Percentiles rank a stretch among this genome's conserved stretches.
These are phyloP conservation scores for Paramecium pentaurelia DNA, from an alignment of 73 alveolate species.

Conservation along the genomic window DNA sequence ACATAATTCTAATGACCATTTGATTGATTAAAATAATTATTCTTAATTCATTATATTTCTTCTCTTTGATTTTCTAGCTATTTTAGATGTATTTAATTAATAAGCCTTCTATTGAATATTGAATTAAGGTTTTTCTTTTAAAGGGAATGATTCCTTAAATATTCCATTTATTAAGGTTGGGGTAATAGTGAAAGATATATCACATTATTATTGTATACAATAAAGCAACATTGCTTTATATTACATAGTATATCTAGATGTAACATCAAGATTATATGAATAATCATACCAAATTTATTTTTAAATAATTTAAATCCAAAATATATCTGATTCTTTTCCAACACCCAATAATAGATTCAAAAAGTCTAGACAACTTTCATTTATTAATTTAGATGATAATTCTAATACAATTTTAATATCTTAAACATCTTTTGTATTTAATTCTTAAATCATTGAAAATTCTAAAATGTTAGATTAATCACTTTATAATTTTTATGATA, in stretches of 20 bases:
- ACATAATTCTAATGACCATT: not conserved
- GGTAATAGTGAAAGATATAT: not conserved
- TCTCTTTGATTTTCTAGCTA: not conserved
- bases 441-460: not conserved
- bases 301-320: constrained; percentile 6
- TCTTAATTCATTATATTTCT: not conserved
- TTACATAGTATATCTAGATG: not conserved
- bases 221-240: not conserved
- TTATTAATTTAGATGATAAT: not conserved
- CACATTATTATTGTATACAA: not conserved
- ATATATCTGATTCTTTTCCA: constrained; percentile 6
- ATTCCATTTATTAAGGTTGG: not conserved
- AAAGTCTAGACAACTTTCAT: not conserved
- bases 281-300: constrained; percentile 29
- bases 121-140: not conserved
- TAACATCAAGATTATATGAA: not conserved
- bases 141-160: not conserved
- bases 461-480: not conserved
- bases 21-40: not conserved
- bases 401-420: not conserved
- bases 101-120: not conserved
- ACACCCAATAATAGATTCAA: not conserved
- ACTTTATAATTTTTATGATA: not conserved
- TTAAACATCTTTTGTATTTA: not conserved
- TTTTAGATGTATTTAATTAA: not conserved